These are phyloP conservation scores for Cytospora piceicola DNA, from an alignment of 2,329 filamentous ascomycete species.

Conservation along the genomic window DNA sequence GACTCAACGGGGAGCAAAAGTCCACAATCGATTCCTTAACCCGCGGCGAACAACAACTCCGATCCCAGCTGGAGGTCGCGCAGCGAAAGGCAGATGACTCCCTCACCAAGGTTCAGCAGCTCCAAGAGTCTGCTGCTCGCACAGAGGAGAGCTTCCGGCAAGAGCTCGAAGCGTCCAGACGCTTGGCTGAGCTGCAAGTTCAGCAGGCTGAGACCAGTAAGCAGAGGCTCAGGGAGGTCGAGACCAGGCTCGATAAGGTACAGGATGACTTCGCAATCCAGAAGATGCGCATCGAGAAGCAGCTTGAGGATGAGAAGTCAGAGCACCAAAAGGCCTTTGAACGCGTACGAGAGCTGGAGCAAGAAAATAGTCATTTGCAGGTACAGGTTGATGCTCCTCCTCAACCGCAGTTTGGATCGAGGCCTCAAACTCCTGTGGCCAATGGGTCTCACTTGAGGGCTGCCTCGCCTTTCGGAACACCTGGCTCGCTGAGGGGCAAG, in stretches of 20 bases:
- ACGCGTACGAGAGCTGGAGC: slow-evolving; percentile 54
- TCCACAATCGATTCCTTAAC: slow-evolving; percentile 77
- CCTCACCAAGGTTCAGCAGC: slow-evolving; percentile 78
- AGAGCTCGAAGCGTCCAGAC: slow-evolving; percentile 79
- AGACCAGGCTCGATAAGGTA: slow-evolving; percentile 63
- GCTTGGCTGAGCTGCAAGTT: slow-evolving; percentile 81
- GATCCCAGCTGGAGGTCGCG: slow-evolving; percentile 79
- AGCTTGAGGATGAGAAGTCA: slow-evolving; percentile 59
- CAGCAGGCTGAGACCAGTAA: slow-evolving; percentile 75
- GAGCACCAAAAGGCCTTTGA: slow-evolving; percentile 53
- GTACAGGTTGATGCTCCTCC: slow-evolving; percentile 47
- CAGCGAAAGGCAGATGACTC: slow-evolving; percentile 87
- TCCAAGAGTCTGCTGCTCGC: slow-evolving; percentile 80
- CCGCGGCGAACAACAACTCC: slow-evolving; percentile 78
- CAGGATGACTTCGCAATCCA: slow-evolving; percentile 69
- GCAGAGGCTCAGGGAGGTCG: slow-evolving; percentile 70
- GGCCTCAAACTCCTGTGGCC: slow-evolving; percentile 63
- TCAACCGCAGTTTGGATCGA: slow-evolving; percentile 47
- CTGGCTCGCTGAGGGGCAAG: slow-evolving; percentile 60
- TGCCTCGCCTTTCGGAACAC: slow-evolving; percentile 66
- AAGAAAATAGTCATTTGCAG: slow-evolving; percentile 58
- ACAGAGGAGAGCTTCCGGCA: slow-evolving; percentile 86
- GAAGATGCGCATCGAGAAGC: slow-evolving; percentile 57
- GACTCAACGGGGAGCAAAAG: slow-evolving; percentile 82
- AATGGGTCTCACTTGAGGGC: slow-evolving; percentile 58